A percentile compares a stretch with the other conserved stretches of the same genome.
phyloP scores from a whole-genome alignment of 23 red algal genomes.

The Gracilariopsis chorda region DNA sequence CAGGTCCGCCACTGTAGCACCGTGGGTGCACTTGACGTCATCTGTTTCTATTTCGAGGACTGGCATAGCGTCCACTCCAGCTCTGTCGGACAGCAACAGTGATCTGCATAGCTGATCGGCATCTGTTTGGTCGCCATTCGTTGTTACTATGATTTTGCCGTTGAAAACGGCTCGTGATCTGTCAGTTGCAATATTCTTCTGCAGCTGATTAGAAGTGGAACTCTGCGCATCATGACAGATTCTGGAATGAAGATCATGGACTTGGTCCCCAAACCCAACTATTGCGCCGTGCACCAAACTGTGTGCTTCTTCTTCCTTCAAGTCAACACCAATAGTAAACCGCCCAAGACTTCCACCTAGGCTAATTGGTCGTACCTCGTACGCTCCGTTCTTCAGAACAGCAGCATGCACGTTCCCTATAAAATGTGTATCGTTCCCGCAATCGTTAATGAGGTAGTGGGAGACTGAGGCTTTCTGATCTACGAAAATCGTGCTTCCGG shows the following conservation, averaged over 20 bases:
- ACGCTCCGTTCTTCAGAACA: conserved; percentile 16
- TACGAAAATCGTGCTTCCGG: conserved; percentile 23
- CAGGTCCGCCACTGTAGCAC: conserved; percentile 80
- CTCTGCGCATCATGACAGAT: conserved; percentile 56
- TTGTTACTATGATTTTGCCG: conserved; percentile 75
- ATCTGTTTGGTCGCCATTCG: conserved; percentile 49
- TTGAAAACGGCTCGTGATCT: conserved; percentile 66
- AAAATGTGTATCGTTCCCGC: conserved; percentile 25
- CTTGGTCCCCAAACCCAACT: conserved; percentile 34
- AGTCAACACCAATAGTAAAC: conserved; percentile 54
- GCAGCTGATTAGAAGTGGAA: conserved; percentile 68
- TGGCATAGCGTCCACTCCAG: conserved; percentile 85
- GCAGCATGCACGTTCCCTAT: conserved; percentile 48
- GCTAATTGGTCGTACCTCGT: conserved; percentile 35
- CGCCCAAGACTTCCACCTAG: conserved; percentile 46
- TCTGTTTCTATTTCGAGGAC: conserved; percentile 86
- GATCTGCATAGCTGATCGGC: conserved; percentile 83
- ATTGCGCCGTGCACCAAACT: conserved; percentile 12
- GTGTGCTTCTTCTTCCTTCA: conserved; percentile 33
- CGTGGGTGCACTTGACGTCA: conserved; percentile 92
- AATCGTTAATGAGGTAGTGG: conserved; percentile 68
- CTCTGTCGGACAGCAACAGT: conserved; percentile 70
- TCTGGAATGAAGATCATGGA: conserved; percentile 78
- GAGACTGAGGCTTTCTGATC: conserved; percentile 37
- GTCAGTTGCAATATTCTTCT: conserved; percentile 88